Base-by-base conservation (phyloP, 371 early-diverging fungal species). In the Mucor lusitanicus region DNA sequence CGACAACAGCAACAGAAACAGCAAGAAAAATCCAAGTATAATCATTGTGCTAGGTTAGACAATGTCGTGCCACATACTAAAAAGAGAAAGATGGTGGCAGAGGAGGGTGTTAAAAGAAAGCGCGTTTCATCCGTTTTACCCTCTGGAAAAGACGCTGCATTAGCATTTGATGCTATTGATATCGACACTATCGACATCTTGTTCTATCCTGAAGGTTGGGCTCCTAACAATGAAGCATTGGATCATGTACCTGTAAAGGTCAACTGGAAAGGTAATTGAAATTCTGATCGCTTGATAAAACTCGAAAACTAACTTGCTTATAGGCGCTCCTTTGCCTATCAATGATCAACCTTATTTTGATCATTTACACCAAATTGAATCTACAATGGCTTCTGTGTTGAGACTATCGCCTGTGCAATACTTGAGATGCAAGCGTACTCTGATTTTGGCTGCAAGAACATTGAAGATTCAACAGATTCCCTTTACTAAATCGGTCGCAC, bases 401-500 rank as follows among this genome's bases (percentile, higher is more conserved):
- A 85, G 90, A 33, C 77, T 90, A 25, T 79, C 86, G 32, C 90
- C 90, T 11, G 84, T 85, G 30, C 89, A 88, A 74, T 90, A 87
- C 64, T 69, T 90, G 25, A 71, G 77, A n/a, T 78, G 78, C 65
- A 78, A 78, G 50, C 68, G 78, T 46, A 75, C 72, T 13, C 46
- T 75, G 15, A 70, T 75, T 28, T 61, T 70, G 59, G 75, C 73
- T 60, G 73, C 78, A 23, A 61, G 67, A 30, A 70, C 71, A 33
- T 69, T 73, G n/a, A 63, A 69, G 67, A 54, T 59, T 11, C 70
- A 71, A 59, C 62, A 69, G 11, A 72, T 75, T 40, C 70, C 76
- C 13, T 73, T 79, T 60, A 69, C 76, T 33, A 75, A 73, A 60
- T 75, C 76, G 39, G 76, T 74, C 53, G 78, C 78, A 64, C 78